Conservation (phyloP, 208 protist genomes). For the Acanthamoeba triangularis region DNA sequence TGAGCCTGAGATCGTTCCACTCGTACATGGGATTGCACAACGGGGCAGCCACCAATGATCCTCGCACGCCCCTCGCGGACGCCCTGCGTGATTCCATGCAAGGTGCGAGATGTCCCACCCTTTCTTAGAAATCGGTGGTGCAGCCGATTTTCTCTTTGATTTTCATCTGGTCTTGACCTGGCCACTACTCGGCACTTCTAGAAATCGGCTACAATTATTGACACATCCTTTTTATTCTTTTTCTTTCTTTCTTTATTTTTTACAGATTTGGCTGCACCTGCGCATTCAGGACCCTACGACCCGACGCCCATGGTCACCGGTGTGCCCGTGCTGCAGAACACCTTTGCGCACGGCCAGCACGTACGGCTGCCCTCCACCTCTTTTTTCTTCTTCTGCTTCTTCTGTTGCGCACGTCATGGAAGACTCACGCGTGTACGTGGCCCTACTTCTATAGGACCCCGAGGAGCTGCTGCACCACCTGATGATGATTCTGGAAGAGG, state of each 20-base stretch:
- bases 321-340: slow-evolving; percentile 5
- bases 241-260: not conserved
- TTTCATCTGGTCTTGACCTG: not conserved
- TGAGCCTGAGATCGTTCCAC: slow-evolving; percentile 20
- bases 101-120: not conserved
- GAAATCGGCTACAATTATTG: too few species aligned
- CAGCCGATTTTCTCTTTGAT: not conserved
- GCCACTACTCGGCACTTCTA: too few species aligned
- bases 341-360: not conserved
- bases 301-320: not conserved
- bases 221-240: not conserved
- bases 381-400: not conserved
- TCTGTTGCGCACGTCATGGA: not conserved
- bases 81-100: not conserved
- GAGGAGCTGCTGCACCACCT: slow-evolving; percentile 21
- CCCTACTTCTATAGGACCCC: not conserved
- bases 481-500: not conserved
- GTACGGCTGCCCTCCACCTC: not conserved
- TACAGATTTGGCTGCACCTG: not conserved
- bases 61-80: not conserved
- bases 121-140: too few species aligned
- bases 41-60: not conserved
- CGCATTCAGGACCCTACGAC: not conserved
- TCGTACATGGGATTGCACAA: not conserved
- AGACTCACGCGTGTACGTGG: not conserved